phyloP scores from a whole-genome alignment of 192 early-diverging fungal genomes.

The Diversispora epigaea region DNA sequence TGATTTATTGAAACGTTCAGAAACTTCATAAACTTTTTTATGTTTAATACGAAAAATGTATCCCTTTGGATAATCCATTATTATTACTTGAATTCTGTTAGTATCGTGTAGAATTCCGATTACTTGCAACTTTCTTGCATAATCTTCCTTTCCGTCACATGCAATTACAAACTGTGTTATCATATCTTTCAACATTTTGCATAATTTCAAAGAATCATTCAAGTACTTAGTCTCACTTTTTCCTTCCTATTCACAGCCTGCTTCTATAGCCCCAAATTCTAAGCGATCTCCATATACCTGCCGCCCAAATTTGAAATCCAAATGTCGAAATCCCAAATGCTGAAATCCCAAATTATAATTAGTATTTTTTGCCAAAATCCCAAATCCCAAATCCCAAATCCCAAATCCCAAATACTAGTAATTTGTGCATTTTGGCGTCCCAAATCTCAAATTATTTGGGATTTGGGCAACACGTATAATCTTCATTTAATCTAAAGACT shows the following conservation, averaged over 20 bases:
- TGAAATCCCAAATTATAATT: too few relatives aligned
- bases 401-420: too few relatives aligned
- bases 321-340: too few relatives aligned
- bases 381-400: too few relatives aligned
- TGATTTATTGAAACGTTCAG: not conserved
- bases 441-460: too few relatives aligned
- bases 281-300: too few relatives aligned
- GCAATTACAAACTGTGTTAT: not conserved
- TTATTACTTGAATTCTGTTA: conserved; percentile 17
- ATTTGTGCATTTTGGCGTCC: too few relatives aligned
- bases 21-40: conserved; percentile 7
- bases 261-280: conserved; percentile 22
- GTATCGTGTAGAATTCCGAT: conserved; percentile 14
- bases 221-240: not conserved
- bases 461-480: too few relatives aligned
- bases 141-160: conserved; percentile 9
- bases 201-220: not conserved
- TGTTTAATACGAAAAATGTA: conserved; percentile 1
- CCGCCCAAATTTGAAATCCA: too few relatives aligned
- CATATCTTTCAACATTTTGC: conserved; percentile 25
- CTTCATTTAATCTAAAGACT: not conserved
- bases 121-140: conserved; percentile 14
- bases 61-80: conserved; percentile 9
- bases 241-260: not conserved
- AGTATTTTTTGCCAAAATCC: too few relatives aligned